Conservation (phyloP, 148 eudicot genomes). For the Selenicereus undatus region DNA sequence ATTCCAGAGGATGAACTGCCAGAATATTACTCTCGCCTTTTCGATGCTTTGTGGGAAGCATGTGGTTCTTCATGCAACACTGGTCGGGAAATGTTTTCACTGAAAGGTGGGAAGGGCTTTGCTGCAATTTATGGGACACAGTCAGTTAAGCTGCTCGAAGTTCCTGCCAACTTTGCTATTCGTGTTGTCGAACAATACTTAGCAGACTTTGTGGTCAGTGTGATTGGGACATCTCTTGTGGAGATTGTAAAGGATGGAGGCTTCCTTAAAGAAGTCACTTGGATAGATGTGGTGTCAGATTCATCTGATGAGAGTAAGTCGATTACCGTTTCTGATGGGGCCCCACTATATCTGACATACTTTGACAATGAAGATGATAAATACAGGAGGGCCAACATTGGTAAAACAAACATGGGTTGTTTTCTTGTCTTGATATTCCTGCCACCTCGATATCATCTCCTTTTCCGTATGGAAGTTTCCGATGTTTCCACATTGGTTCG, state of each 20-base stretch:
- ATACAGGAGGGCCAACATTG: slow-evolving; percentile 27
- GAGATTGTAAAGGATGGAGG: slow-evolving; percentile 61
- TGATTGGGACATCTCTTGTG: slow-evolving; percentile 70
- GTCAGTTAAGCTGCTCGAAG: slow-evolving; percentile 86
- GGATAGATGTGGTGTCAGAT: slow-evolving; percentile 44
- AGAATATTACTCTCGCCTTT: slow-evolving; percentile 51
- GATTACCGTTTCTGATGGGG: slow-evolving; percentile 28
- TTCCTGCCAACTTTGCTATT: slow-evolving; percentile 55
- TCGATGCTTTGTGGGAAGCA: slow-evolving; percentile 91
- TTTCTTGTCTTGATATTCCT: slow-evolving; percentile 78
- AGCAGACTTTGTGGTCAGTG: slow-evolving; percentile 74
- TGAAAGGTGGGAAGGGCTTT: slow-evolving; percentile 77
- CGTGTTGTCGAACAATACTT: slow-evolving; percentile 58
- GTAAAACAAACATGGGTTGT: slow-evolving; percentile 60
- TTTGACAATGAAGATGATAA: slow-evolving; percentile 47
- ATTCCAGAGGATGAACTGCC: slow-evolving; percentile 38
- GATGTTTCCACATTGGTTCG: slow-evolving; percentile 75
- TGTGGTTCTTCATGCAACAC: slow-evolving; percentile 70
- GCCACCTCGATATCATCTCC: slow-evolving; percentile 91
- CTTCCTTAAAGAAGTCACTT: slow-evolving; percentile 43
- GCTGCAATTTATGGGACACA: slow-evolving; percentile 77
- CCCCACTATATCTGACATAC: slow-evolving; percentile 73
- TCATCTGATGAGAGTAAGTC: slow-evolving; percentile 32
- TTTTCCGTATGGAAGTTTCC: slow-evolving; percentile 79
- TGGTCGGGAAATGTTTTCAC: slow-evolving; percentile 69